These are phyloP conservation scores for Chytriomyces confervae DNA, from an alignment of 192 early-diverging fungal species.

Conservation along the genomic window DNA sequence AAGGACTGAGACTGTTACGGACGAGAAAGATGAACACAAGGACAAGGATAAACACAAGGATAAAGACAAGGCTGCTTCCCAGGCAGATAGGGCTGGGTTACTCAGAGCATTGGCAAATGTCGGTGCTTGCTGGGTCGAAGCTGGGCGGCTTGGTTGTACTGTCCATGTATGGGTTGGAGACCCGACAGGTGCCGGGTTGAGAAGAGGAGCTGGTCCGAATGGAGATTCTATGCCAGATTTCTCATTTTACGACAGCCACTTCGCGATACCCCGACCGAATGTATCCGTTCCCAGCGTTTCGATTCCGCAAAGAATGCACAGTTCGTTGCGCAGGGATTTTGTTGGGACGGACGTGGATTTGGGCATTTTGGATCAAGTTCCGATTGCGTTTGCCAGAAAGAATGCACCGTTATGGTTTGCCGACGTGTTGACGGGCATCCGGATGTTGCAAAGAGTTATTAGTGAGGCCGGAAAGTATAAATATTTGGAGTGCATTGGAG, in stretches of 20 bases:
- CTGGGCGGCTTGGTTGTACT: slow-evolving; percentile 2
- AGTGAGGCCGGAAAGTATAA: not conserved
- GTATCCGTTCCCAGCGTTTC: not conserved
- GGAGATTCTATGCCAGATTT: not conserved
- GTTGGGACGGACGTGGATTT: not conserved
- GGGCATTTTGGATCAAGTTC: not conserved
- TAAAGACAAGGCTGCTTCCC: not conserved
- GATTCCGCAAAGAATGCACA: not conserved
- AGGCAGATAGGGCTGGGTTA: slow-evolving; percentile 10
- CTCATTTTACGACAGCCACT: not conserved
- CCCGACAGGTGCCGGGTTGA: not conserved
- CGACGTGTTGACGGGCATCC: not conserved
- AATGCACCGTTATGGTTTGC: slow-evolving; percentile 3
- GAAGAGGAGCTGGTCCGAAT: not conserved
- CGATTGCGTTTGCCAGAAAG: not conserved
- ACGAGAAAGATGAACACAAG: not conserved
- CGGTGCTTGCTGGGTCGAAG: slow-evolving; percentile 27
- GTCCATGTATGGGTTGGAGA: slow-evolving; percentile 3
- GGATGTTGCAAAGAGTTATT: not conserved
- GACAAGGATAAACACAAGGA: not conserved
- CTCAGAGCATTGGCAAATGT: slow-evolving; percentile 4
- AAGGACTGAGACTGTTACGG: not conserved
- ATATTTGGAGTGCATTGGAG: slow-evolving; percentile 10
- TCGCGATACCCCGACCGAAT: not conserved
- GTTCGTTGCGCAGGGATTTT: not conserved